phyloP scores from a whole-genome alignment of 2,329 filamentous ascomycete genomes.

The Geosmithia putterillii region DNA sequence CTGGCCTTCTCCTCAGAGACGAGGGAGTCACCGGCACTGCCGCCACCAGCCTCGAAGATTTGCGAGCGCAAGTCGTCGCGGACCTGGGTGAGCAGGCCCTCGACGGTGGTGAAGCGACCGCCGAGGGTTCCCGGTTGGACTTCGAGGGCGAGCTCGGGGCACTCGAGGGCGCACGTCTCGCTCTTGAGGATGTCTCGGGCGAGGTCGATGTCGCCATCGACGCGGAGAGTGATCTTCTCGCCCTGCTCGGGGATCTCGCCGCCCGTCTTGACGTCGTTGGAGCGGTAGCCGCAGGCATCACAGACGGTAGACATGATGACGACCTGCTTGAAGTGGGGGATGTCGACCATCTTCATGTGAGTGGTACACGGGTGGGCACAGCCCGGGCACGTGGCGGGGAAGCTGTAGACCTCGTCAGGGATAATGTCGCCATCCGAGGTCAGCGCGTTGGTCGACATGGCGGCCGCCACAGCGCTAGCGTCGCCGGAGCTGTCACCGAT shows the following conservation, averaged over 20 bases:
- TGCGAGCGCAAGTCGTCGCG: conserved; percentile 78
- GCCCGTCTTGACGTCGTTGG: conserved; percentile 95
- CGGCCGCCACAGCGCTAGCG: conserved; percentile 8
- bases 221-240: conserved; percentile 66
- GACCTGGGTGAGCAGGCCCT: conserved; percentile 86
- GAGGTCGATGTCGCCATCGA: conserved; percentile 61
- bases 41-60: conserved; percentile 66
- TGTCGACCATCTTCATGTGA: conserved; percentile 98
- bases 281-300: conserved; percentile 83
- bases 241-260: conserved; percentile 82
- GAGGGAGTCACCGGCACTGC: conserved; percentile 69
- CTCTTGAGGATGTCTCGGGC: conserved; percentile 91
- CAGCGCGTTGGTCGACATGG: conserved; percentile 37
- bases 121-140: conserved; percentile 92
- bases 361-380: conserved; percentile 79
- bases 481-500: conserved; percentile 45
- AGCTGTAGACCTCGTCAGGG: conserved; percentile 84
- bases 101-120: conserved; percentile 91
- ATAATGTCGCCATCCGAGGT: conserved; percentile 64
- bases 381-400: conserved; percentile 84
- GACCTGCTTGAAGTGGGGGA: conserved; percentile 96
- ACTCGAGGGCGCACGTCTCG: conserved; percentile 79
- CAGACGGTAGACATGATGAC: conserved; percentile 92
- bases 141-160: conserved; percentile 73
- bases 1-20: conserved; percentile 47